Base-by-base conservation (phyloP, 1,139 yeast species). In the Yamadazyma kanchanaburiensis region DNA sequence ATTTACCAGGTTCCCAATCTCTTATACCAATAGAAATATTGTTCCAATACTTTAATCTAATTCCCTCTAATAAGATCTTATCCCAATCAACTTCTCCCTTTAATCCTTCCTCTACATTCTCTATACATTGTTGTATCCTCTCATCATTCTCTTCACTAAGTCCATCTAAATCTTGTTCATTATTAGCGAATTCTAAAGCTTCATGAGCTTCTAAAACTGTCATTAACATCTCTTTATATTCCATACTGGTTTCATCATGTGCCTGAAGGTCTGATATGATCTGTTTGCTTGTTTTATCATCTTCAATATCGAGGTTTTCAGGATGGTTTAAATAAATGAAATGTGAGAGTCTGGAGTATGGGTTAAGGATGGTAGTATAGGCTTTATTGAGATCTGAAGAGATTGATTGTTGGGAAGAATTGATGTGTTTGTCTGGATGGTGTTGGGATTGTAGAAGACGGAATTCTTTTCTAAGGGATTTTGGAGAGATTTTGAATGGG, bases 141-240 rank as follows among this genome's bases (percentile, higher is more conserved):
- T 37, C 54, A 23, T 75, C 67, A 43, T 85, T 85, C 36, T 78
- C 86, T 8, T 40, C 49, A 25, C 68, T 64, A 33, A 87, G 54
- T 2, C 51, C 61, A 2, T 62, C 71, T 31, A 84, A 62, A 32
- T 84, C 94, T 3, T 64, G 56, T 35, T 74, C 80, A 38, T 62
- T 60, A 7, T 61, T 60, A 1, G 88, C 80, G 49, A 77, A 75
- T 40, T 82, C 87, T 34, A 85, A 63, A 22, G 74, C 69, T 49
- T 86, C 95, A 47, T 87, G 89, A 2, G 86, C 80, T 44, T 87
- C 94, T 55, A 89, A 63, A 19, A 89, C 86, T 27, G 77, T 73
- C 79, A 82, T 74, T 23, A 86, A 56, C 50, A 82, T 61, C 13
- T 64, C 71, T 37, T 83, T 83, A 50, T 85, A 68, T 24, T 55